phyloP scores from a whole-genome alignment of 2,329 filamentous ascomycete genomes.

The Cordyceps cicadae region DNA sequence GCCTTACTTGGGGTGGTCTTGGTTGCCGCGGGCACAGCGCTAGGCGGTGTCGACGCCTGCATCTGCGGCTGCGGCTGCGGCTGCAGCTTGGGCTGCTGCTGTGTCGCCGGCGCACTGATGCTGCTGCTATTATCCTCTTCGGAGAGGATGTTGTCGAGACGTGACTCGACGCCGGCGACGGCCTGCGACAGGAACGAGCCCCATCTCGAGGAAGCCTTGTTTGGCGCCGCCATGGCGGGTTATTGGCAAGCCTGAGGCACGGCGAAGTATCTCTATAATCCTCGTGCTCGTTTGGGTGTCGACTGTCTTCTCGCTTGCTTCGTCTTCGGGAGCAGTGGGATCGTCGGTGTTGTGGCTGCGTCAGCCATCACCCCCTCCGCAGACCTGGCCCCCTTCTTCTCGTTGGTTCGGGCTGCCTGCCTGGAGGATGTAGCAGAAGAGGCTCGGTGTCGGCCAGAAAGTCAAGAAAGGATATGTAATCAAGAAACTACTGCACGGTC shows the following conservation, averaged over 20 bases:
- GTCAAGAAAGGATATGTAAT: neutral
- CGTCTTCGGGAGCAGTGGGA: neutral
- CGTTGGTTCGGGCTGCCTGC: neutral
- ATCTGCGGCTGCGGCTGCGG: conserved; percentile 15
- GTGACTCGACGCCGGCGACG: conserved; percentile 87
- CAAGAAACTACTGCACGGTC: too few relatives aligned
- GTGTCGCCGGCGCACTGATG: conserved; percentile 22
- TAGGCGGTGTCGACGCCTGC: conserved; percentile 3
- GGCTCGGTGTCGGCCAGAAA: neutral
- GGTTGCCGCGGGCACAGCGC: conserved; percentile 15
- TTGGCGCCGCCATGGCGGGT: conserved; percentile 38
- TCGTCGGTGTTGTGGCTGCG: neutral
- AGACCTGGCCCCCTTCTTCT: neutral
- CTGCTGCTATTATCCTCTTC: conserved; percentile 52
- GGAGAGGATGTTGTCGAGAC: conserved; percentile 82
- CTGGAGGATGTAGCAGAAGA: too few relatives aligned
- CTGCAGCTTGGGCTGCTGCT: conserved; percentile 21
- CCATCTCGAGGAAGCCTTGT: conserved; percentile 56
- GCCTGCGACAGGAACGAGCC: conserved; percentile 78
- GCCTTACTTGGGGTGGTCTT: conserved; percentile 27
- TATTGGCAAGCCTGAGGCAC: neutral
- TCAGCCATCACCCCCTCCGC: neutral
- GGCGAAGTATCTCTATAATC: neutral
- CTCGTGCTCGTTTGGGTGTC: neutral
- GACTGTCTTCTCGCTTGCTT: neutral